Evolutionary conservation across 2,329 filamentous ascomycete species (phyloP).

Genomic region (Fusarium coicis): DNA sequence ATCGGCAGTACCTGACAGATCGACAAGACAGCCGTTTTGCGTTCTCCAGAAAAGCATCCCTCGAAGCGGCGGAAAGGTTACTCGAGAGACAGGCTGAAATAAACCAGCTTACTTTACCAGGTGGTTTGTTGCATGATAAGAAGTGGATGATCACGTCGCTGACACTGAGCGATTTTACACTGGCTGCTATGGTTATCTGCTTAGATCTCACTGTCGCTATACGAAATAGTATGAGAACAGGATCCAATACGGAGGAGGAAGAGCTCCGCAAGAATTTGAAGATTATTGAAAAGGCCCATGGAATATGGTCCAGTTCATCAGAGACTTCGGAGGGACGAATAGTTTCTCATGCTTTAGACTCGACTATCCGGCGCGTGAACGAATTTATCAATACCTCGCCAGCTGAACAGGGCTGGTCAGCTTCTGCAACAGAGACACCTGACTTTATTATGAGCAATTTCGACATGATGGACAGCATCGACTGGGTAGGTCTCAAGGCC

Average conservation of each 20-base stretch:
- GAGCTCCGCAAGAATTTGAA: neutral
- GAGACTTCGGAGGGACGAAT: conserved; percentile 32
- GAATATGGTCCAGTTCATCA: conserved; percentile 34
- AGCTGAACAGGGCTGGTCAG: fast-evolving
- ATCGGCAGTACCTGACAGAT: conserved; percentile 44
- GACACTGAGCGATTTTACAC: conserved; percentile 60
- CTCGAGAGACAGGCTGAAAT: conserved; percentile 46
- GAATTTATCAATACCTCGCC: neutral
- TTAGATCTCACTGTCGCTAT: conserved; percentile 47
- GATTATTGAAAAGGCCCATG: conserved; percentile 31
- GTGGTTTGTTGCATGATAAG: conserved; percentile 56
- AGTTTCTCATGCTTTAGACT: conserved; percentile 31
- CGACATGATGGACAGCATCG: conserved; percentile 24
- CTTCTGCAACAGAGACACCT: fast-evolving
- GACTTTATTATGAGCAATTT: neutral
- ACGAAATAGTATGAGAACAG: neutral
- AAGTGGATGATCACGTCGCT: conserved; percentile 59
- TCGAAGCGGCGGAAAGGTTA: conserved; percentile 42
- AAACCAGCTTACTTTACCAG: conserved; percentile 51
- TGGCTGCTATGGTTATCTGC: conserved; percentile 64
- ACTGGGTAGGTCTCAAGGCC: conserved; percentile 26
- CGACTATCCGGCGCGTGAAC: conserved; percentile 30
- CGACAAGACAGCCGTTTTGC: conserved; percentile 19
- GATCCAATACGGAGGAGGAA: fast-evolving
- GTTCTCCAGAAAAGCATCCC: conserved; percentile 37